Conservation (phyloP, 192 early-diverging fungal genomes). For the Hyaloraphidium curvatum region DNA sequence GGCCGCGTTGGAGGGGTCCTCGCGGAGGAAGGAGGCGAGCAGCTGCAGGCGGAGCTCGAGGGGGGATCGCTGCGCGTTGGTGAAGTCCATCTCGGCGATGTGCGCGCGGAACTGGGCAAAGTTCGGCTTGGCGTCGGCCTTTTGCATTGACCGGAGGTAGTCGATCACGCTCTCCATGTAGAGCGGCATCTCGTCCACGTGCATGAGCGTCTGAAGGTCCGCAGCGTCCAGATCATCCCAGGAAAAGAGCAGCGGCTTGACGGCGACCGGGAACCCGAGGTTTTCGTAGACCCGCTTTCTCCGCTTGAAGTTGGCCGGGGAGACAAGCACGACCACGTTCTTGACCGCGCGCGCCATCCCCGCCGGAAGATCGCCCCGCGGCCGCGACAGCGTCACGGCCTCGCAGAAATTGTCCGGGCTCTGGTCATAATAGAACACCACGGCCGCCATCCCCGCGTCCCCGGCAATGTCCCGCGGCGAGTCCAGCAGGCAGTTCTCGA, state of each 20-base stretch:
- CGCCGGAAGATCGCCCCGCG: no score
- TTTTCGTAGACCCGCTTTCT: constrained; percentile 8
- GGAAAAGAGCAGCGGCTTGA: constrained; percentile 13
- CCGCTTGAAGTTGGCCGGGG: constrained; percentile 12
- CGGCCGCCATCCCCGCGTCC: neutral
- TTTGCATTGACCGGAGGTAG: constrained; percentile 5
- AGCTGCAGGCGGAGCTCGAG: constrained; percentile 11
- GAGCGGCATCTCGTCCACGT: constrained; percentile 12
- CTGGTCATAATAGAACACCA: constrained; percentile 14
- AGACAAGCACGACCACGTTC: constrained; percentile 15
- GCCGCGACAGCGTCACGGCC: constrained; percentile 2
- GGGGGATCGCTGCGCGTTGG: constrained; percentile 9
- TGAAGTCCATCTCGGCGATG: constrained; percentile 1
- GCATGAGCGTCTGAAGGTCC: constrained; percentile 16
- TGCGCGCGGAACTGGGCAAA: constrained; percentile 4
- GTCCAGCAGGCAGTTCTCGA: constrained; percentile 13
- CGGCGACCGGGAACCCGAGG: constrained; percentile 8
- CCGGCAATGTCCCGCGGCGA: neutral
- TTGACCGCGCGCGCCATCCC: no score
- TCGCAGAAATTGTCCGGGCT: constrained; percentile 8
- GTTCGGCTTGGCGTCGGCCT: constrained; percentile 2
- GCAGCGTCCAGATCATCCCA: constrained; percentile 11
- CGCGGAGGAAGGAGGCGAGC: constrained; percentile 11
- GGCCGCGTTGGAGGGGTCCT: no score
- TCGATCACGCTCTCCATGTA: constrained; percentile 15